These are phyloP conservation scores for Debaryomyces subglobosus DNA, from an alignment of 1,139 yeast species.

Conservation along the genomic window DNA sequence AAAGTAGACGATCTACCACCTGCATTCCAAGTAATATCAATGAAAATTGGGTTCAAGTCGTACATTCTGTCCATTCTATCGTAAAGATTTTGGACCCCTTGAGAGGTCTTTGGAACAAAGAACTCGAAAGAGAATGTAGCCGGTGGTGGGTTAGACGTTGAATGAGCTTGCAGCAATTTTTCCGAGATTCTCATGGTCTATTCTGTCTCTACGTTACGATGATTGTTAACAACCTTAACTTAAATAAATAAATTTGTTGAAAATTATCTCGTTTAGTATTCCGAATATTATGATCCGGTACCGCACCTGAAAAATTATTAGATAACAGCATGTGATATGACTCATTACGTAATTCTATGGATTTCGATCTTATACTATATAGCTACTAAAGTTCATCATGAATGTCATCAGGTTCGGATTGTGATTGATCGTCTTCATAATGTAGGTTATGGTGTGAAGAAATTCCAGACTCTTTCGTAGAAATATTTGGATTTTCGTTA, in stretches of 20 bases:
- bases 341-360: conserved; percentile 2
- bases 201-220: neutral
- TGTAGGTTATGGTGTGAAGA: neutral
- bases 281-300: conserved; percentile 2
- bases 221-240: neutral
- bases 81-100: conserved; percentile 93
- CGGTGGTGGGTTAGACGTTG: conserved; percentile 36
- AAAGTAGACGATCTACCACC: conserved; percentile 84
- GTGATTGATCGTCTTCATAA: neutral
- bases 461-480: neutral
- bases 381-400: conserved; percentile 15
- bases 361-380: conserved; percentile 2
- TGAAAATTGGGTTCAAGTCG: conserved; percentile 85
- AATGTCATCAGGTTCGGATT: conserved; percentile 5
- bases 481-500: neutral
- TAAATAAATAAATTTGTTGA: neutral
- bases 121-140: conserved; percentile 93
- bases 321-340: conserved; percentile 6
- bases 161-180: conserved; percentile 47
- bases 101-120: conserved; percentile 97
- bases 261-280: conserved; percentile 1
- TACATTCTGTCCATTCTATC: conserved; percentile 99
- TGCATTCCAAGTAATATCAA: conserved; percentile 98
- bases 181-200: conserved; percentile 49
- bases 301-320: conserved; percentile 4